These are phyloP conservation scores for Acanthamoeba lenticulata DNA, from an alignment of 208 protist genomes.

Conservation along the genomic window DNA sequence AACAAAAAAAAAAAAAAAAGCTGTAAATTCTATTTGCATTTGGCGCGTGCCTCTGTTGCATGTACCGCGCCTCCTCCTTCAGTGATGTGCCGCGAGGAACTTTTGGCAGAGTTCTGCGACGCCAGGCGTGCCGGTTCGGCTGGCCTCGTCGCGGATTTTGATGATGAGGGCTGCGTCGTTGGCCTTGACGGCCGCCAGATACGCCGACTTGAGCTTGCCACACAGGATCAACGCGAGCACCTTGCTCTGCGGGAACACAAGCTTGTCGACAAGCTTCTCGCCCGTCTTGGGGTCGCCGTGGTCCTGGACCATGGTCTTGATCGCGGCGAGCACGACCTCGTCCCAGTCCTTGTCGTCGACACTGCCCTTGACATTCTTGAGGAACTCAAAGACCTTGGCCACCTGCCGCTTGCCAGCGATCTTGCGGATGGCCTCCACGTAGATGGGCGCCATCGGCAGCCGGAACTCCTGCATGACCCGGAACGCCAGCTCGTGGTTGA, in stretches of 20 bases:
- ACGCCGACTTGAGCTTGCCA: slow-evolving; percentile 56
- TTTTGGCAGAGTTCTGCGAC: slow-evolving; percentile 15
- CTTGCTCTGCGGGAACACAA: neutral
- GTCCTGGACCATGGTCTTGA: neutral
- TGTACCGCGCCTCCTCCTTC: neutral
- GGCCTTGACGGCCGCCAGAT: slow-evolving; percentile 26
- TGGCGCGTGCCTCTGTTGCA: no score
- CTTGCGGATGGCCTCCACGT: slow-evolving; percentile 56
- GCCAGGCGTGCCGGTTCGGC: neutral
- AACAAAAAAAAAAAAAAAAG: no score
- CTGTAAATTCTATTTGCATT: no score
- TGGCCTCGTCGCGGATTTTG: slow-evolving; percentile 34
- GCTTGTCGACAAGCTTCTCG: slow-evolving; percentile 50
- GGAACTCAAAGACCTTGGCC: slow-evolving; percentile 62
- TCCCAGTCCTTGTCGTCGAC: slow-evolving; percentile 65
- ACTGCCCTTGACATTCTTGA: slow-evolving; percentile 66
- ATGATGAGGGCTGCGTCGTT: neutral
- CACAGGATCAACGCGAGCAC: neutral
- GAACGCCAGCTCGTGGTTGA: slow-evolving; percentile 77
- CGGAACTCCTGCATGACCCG: slow-evolving; percentile 74
- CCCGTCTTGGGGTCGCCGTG: slow-evolving; percentile 15
- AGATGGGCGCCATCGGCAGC: slow-evolving; percentile 69
- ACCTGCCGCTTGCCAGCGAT: slow-evolving; percentile 68
- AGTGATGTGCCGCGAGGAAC: slow-evolving; percentile 10
- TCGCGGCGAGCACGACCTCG: slow-evolving; percentile 34